Base-by-base conservation (phyloP, 768 basidiomycete genomes). In the Calocybe gangraenosa region DNA sequence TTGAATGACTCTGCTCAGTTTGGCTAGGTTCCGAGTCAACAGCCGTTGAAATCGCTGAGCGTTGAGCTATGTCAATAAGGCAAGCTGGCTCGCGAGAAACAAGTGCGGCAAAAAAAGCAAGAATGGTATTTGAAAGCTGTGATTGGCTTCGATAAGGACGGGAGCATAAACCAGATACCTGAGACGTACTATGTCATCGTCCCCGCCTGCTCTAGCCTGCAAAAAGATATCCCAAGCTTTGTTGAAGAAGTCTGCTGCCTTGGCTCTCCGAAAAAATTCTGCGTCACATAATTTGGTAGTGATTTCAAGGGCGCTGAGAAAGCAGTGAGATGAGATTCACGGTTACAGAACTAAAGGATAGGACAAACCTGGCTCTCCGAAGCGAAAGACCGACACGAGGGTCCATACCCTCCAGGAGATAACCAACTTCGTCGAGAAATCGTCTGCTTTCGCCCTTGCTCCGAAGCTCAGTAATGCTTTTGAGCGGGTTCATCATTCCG, bases 371-470 rank as follows among this genome's bases (percentile, higher is more conserved):
- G 9, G 83, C 77, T 51, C 87, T 73, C 39, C 81, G 73, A 19
- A 91, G 69, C 2, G 75, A 71, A 37, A 81, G 54, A 8, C 73
- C 69, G 13, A 71, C 74, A 13, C 68, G 67, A 8, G 62, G 53
- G 20, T 80, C 78, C 63, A 92, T 74, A 0, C 90, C 87, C 61
- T 92, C 90, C 49, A 91, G 85, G 3, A 92, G 64, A 63, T 91
- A 92, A 0, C 90, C 90, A 2, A 90, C 76, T 55, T 91, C 89
- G 49, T 92, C 90, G 34, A 90, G 61, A 57, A 92, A 92, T 13
- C 87, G 69, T 50, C 89, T 71, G 43, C 73, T 82, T 64, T 92
- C 87, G 10, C 90, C 90, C 59, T 87, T 87, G 56, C 77, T 85
- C 45, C 88, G 67, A 31, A 92, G 68, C 51, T 92, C 89, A 0